These are phyloP conservation scores for Colletotrichum viniferum DNA, from an alignment of 2,329 filamentous ascomycete genomes.

Conservation along the genomic window DNA sequence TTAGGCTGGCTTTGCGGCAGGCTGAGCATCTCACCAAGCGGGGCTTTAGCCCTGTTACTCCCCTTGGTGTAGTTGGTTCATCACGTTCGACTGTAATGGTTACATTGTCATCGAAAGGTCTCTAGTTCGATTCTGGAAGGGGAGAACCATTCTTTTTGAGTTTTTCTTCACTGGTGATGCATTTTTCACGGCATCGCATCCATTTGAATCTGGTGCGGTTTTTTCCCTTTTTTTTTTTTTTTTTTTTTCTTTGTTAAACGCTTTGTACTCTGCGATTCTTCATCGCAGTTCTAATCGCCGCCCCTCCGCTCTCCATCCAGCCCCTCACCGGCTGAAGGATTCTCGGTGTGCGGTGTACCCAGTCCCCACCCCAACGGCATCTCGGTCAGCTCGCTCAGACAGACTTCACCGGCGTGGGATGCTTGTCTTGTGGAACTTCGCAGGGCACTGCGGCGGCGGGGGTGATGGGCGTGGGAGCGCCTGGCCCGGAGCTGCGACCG, in stretches of 20 bases:
- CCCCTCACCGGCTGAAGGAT: not conserved
- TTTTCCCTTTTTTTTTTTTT: too few relatives aligned
- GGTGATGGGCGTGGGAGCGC: not conserved
- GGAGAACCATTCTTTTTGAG: not conserved
- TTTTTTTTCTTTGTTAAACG: not conserved
- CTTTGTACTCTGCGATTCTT: too few relatives aligned
- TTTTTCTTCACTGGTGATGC: not conserved
- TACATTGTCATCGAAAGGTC: conserved; percentile 16
- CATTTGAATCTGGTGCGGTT: not conserved
- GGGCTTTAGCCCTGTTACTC: not conserved
- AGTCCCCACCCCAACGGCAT: not conserved
- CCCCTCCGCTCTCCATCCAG: too few relatives aligned
- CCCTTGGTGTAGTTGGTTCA: conserved; percentile 22
- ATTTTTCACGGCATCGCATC: not conserved
- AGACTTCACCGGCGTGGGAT: not conserved
- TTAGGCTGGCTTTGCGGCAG: fast-evolving
- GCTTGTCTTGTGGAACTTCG: not conserved
- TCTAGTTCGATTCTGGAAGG: conserved; percentile 16
- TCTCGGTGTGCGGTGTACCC: not conserved
- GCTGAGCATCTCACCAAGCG: not conserved
- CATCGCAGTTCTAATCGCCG: too few relatives aligned
- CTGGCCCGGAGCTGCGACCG: not conserved
- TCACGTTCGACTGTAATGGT: conserved; percentile 22
- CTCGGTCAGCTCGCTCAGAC: not conserved
- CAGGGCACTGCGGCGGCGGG: not conserved